Evolutionary conservation across 768 basidiomycete species (phyloP).

Genomic region (Boletus huronensis): DNA sequence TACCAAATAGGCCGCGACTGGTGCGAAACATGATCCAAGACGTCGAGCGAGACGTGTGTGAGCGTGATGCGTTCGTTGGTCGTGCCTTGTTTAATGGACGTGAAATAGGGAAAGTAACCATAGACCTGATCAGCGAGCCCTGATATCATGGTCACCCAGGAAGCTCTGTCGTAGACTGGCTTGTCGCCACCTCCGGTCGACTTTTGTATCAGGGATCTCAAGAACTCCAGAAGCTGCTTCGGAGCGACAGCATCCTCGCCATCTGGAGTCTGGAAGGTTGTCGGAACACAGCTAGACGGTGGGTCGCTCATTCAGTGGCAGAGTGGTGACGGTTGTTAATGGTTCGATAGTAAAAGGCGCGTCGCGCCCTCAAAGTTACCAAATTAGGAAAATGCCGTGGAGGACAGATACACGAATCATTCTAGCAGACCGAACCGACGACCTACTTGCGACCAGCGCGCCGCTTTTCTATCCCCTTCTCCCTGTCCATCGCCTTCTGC

Average conservation of each 20-base stretch:
- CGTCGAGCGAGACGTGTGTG: slow-evolving; percentile 50
- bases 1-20: slow-evolving; percentile 51
- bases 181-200: slow-evolving; percentile 33
- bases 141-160: slow-evolving; percentile 50
- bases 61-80: slow-evolving; percentile 57
- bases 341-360: too few relatives aligned
- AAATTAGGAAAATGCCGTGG: slow-evolving; percentile 7
- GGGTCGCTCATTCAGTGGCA: slow-evolving; percentile 29
- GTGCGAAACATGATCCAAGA: slow-evolving; percentile 49
- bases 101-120: slow-evolving; percentile 52
- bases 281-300: slow-evolving; percentile 25
- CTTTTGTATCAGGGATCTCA: slow-evolving; percentile 37
- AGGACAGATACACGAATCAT: too few relatives aligned
- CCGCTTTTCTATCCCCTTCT: slow-evolving; percentile 72
- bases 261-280: slow-evolving; percentile 32
- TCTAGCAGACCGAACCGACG: neutral
- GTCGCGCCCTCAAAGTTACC: neutral
- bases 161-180: slow-evolving; percentile 34
- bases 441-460: slow-evolving; percentile 69
- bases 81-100: slow-evolving; percentile 46
- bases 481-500: slow-evolving; percentile 88
- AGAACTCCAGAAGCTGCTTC: slow-evolving; percentile 42
- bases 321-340: too few relatives aligned
- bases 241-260: slow-evolving; percentile 24
- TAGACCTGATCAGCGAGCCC: slow-evolving; percentile 54